Percentiles rank a stretch among this genome's conserved stretches.
phyloP scores from a whole-genome alignment of 2,329 filamentous ascomycete species.

The Phyllosticta capitalensis region DNA sequence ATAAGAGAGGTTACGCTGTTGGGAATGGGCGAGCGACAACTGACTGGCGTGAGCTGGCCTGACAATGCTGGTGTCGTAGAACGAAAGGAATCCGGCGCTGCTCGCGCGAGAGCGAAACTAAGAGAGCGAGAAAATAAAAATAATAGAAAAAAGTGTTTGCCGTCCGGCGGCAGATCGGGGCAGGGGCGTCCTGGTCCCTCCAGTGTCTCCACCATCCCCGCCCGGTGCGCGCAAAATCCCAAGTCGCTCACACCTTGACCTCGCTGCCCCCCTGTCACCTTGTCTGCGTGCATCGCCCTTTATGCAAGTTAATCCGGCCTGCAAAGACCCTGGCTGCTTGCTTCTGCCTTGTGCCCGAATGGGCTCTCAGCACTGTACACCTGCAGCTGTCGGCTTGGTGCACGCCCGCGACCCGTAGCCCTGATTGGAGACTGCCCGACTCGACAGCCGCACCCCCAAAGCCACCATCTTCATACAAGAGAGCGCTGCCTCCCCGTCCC shows the following conservation, averaged over 20 bases:
- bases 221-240: no score
- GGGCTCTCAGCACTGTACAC: background rate
- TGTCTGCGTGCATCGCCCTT: no score
- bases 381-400: no score
- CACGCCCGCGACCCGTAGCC: background rate
- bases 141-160: background rate
- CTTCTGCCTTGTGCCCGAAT: background rate
- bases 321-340: background rate
- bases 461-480: slow-evolving; percentile 11
- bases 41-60: background rate
- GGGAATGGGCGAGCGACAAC: background rate
- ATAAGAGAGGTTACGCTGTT: no score
- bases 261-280: background rate
- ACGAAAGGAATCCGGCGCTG: background rate
- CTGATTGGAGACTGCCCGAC: background rate
- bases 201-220: no score
- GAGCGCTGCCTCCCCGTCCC: slow-evolving; percentile 6
- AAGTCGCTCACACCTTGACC: no score
- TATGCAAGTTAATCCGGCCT: no score
- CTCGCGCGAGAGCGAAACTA: background rate
- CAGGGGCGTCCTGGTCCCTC: background rate
- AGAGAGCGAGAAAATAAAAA: background rate
- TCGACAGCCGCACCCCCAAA: background rate
- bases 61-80: background rate
- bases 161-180: background rate